These are phyloP conservation scores for Sclerotinia sclerotiorum DNA, from an alignment of 2,329 filamentous ascomycete species.

Conservation along the genomic window DNA sequence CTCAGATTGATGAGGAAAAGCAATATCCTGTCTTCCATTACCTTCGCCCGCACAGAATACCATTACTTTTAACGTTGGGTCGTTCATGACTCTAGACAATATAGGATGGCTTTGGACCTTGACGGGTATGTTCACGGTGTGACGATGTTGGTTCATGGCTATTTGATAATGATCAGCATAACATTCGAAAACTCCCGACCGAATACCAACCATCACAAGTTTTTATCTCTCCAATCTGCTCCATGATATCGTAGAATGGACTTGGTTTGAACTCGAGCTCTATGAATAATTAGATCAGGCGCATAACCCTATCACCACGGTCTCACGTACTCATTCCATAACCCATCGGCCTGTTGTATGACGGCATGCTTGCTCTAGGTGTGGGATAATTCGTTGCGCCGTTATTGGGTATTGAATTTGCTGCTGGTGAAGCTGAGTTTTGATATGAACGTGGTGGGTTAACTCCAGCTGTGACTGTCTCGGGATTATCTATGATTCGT, in stretches of 20 bases:
- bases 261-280: conserved; percentile 66
- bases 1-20: conserved; percentile 91
- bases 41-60: conserved; percentile 75
- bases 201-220: conserved; percentile 68
- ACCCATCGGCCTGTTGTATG: conserved; percentile 17
- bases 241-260: conserved; percentile 77
- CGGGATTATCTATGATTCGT: conserved; percentile 34
- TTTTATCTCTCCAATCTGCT: conserved; percentile 62
- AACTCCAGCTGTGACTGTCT: not conserved
- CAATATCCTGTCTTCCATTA: conserved; percentile 68
- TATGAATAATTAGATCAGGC: conserved; percentile 28
- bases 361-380: conserved; percentile 17
- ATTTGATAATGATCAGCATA: conserved; percentile 21
- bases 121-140: conserved; percentile 58
- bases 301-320: not conserved
- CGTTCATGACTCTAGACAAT: conserved; percentile 31
- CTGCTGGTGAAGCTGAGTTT: conserved; percentile 29
- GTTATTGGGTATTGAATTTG: conserved; percentile 18
- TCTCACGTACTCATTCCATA: conserved; percentile 22
- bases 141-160: conserved; percentile 42
- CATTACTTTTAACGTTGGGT: conserved; percentile 62
- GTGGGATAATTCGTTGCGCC: not conserved
- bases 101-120: conserved; percentile 50
- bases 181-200: not conserved
- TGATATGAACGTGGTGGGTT: not conserved